Evolutionary conservation across 805 yeast species (phyloP).

Genomic region (Candida arabinofermentans): DNA sequence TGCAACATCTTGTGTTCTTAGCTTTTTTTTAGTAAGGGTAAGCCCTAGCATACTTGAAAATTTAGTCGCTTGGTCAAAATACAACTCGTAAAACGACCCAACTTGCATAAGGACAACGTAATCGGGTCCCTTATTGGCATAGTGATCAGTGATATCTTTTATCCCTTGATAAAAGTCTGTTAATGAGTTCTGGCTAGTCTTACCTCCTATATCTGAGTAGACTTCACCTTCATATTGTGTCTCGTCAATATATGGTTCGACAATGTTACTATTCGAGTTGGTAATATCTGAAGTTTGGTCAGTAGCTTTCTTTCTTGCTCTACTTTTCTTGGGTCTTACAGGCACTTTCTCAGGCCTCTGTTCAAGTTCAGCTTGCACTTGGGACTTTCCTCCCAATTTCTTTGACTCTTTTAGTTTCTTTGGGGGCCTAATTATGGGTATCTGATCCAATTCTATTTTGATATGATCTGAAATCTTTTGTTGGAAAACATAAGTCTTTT

Average conservation of each 20-base stretch:
- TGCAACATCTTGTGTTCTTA: slow-evolving; percentile 47
- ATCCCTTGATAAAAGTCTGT: slow-evolving; percentile 30
- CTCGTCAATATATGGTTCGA: background rate
- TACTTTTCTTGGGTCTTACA: background rate
- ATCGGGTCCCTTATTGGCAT: slow-evolving; percentile 18
- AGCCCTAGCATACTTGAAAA: slow-evolving; percentile 70
- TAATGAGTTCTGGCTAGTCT: slow-evolving; percentile 15
- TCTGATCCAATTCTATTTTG: background rate
- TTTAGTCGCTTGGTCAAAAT: slow-evolving; percentile 80
- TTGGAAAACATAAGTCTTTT: too few relatives aligned
- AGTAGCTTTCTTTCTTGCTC: background rate
- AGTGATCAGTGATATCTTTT: slow-evolving; percentile 25
- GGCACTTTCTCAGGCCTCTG: too few relatives aligned
- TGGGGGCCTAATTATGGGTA: background rate
- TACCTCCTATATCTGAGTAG: slow-evolving; percentile 17
- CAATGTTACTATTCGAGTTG: background rate
- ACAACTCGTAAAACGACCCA: slow-evolving; percentile 83
- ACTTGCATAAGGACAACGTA: slow-evolving; percentile 72
- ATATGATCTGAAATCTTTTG: background rate
- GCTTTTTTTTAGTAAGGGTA: slow-evolving; percentile 57
- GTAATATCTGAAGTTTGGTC: background rate
- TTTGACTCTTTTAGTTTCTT: background rate
- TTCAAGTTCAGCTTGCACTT: too few relatives aligned
- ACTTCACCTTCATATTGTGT: slow-evolving; percentile 3
- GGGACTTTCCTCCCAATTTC: background rate